Evolutionary conservation across 1,139 yeast species (phyloP).

Genomic region (Schizosaccharomyces versatilis): DNA sequence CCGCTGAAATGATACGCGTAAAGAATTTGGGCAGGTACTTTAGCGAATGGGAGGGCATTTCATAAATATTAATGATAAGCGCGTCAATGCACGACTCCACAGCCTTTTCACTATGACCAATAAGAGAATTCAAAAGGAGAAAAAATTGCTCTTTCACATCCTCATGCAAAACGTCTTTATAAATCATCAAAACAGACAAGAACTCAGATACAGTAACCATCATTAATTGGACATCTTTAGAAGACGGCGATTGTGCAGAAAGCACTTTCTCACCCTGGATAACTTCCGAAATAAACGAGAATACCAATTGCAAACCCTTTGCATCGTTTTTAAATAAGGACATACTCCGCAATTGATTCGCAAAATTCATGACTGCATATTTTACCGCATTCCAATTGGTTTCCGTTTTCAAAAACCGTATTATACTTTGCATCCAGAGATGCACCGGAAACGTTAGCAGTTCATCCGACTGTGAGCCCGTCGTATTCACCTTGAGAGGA

Average conservation of each 20-base stretch:
- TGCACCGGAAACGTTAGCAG: background rate
- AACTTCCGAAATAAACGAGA: background rate
- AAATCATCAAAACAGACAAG: constrained; percentile 1
- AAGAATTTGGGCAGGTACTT: background rate
- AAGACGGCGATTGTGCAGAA: background rate
- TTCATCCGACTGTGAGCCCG: background rate
- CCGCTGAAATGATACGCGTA: background rate
- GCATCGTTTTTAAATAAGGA: background rate
- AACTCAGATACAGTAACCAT: background rate
- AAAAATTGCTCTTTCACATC: background rate
- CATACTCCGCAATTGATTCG: background rate
- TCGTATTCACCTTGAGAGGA: background rate
- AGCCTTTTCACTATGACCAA: background rate
- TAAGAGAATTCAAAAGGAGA: background rate
- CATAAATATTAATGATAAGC: background rate
- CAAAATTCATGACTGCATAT: background rate
- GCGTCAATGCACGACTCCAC: background rate
- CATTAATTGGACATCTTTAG: background rate
- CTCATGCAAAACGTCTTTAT: background rate
- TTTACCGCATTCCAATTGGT: background rate
- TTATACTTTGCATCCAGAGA: background rate
- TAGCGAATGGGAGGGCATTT: background rate
- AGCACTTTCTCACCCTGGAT: background rate
- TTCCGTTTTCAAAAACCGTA: background rate
- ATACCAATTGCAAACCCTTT: background rate